A percentile compares a stretch with the other conserved stretches of the same genome.
phyloP scores from a whole-genome alignment of 148 eudicot species.

The Fallopia convolvulus region DNA sequence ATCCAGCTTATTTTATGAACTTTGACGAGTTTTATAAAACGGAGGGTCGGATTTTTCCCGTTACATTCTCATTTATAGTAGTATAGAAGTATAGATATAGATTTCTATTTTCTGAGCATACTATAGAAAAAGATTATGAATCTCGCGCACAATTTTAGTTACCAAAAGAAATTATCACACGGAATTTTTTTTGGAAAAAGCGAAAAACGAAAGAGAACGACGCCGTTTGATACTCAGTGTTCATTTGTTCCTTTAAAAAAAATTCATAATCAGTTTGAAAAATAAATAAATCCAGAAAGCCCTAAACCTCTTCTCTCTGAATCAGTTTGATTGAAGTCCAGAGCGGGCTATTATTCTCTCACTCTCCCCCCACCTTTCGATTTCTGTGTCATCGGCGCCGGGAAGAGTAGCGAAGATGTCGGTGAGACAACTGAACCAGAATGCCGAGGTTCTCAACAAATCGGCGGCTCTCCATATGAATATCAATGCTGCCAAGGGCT shows the following conservation, averaged over 20 bases:
- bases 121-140: too few relatives aligned
- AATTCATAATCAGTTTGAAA: background rate
- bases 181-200: too few relatives aligned
- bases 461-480: slow-evolving; percentile 93
- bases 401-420: slow-evolving; percentile 45
- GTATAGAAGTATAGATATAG: too few relatives aligned
- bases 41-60: too few relatives aligned
- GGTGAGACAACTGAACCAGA: slow-evolving; percentile 64
- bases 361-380: background rate
- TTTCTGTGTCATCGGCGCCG: background rate
- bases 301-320: slow-evolving; percentile 25
- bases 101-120: too few relatives aligned
- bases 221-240: background rate
- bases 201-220: background rate
- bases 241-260: background rate
- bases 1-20: too few relatives aligned
- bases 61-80: too few relatives aligned
- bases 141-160: too few relatives aligned
- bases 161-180: too few relatives aligned
- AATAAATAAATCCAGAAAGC: slow-evolving; percentile 20
- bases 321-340: slow-evolving; percentile 26
- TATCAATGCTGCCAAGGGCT: slow-evolving; percentile 92
- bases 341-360: background rate
- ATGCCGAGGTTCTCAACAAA: slow-evolving; percentile 95
- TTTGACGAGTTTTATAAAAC: too few relatives aligned